Evolutionary conservation across 129 eudicot species (phyloP).

Genomic region (Deinandra increscens): DNA sequence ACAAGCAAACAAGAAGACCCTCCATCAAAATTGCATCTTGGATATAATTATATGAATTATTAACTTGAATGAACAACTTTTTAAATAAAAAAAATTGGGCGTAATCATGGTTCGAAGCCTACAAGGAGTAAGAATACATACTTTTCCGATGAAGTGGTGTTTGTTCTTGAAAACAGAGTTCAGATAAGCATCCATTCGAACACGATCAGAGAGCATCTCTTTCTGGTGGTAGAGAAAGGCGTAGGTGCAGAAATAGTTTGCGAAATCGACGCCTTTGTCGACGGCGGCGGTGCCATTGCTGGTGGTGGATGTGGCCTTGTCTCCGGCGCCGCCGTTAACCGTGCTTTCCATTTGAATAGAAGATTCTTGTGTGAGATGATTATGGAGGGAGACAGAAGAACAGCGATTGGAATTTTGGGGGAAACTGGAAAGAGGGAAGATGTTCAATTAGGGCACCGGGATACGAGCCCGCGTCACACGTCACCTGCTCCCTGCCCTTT

Average conservation of each 20-base stretch:
- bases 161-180: conserved; percentile 71
- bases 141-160: conserved; percentile 69
- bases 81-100: too few relatives aligned
- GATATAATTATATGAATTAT: background rate
- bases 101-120: too few relatives aligned
- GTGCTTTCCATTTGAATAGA: conserved; percentile 35
- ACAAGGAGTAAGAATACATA: conserved; percentile 7
- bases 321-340: conserved; percentile 38
- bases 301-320: conserved; percentile 3
- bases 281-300: conserved; percentile 29
- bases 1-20: too few relatives aligned
- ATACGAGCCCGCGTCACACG: conserved; percentile 2
- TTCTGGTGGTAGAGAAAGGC: conserved; percentile 97
- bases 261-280: conserved; percentile 91
- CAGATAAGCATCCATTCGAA: conserved; percentile 94
- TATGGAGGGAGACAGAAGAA: conserved; percentile 28
- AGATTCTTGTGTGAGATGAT: background rate
- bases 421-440: background rate
- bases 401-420: conserved; percentile 15
- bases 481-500: background rate
- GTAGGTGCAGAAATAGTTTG: conserved; percentile 96
- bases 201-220: conserved; percentile 95
- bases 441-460: conserved; percentile 21
- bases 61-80: background rate
- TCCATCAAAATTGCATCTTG: background rate